phyloP scores from a whole-genome alignment of 768 basidiomycete species.

The Panellus pusillus region DNA sequence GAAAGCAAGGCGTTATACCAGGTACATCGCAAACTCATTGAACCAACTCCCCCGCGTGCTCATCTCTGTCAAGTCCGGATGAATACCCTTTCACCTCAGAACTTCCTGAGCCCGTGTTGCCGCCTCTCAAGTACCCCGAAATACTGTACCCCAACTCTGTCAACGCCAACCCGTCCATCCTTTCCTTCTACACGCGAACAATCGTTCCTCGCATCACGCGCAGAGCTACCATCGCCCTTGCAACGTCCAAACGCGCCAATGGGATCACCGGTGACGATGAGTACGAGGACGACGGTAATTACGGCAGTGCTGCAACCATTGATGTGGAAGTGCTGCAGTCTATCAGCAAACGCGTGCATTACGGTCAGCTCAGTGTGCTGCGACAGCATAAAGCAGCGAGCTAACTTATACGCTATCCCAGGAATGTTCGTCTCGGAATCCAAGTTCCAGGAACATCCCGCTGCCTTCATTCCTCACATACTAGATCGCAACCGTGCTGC shows the following conservation, averaged over 20 bases:
- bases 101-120: slow-evolving; percentile 82
- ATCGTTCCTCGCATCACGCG: slow-evolving; percentile 91
- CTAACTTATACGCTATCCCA: slow-evolving; percentile 29
- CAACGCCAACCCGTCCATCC: slow-evolving; percentile 86
- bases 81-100: slow-evolving; percentile 91
- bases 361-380: slow-evolving; percentile 56
- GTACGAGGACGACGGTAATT: slow-evolving; percentile 94
- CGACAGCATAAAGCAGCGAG: neutral
- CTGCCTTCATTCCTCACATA: slow-evolving; percentile 92
- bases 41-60: neutral
- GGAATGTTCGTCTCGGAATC: slow-evolving; percentile 99
- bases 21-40: slow-evolving; percentile 41
- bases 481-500: slow-evolving; percentile 71
- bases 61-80: slow-evolving; percentile 70
- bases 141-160: slow-evolving; percentile 78
- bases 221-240: slow-evolving; percentile 64
- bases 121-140: slow-evolving; percentile 67
- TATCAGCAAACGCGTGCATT: slow-evolving; percentile 98
- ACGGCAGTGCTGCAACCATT: slow-evolving; percentile 91
- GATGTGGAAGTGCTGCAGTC: slow-evolving; percentile 97
- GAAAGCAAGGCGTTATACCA: slow-evolving; percentile 92
- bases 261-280: slow-evolving; percentile 70
- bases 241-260: slow-evolving; percentile 61
- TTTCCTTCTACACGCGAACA: slow-evolving; percentile 81
- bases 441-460: slow-evolving; percentile 86